These are phyloP conservation scores for Podospora australis DNA, from an alignment of 495 filamentous ascomycete genomes.

Conservation along the genomic window DNA sequence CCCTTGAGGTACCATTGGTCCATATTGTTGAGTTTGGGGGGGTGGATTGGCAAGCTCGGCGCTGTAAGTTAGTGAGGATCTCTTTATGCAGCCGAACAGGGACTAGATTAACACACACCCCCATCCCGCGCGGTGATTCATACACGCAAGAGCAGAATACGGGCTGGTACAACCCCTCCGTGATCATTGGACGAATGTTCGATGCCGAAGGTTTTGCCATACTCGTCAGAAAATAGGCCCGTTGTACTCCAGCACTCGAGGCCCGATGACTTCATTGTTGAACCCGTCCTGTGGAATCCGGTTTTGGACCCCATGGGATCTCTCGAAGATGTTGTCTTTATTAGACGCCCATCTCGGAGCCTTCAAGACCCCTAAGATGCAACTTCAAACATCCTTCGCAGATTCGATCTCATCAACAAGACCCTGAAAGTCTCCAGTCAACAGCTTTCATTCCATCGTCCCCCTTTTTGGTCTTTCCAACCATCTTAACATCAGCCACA, in stretches of 20 bases:
- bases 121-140: not conserved
- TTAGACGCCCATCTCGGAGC: conserved; percentile 9
- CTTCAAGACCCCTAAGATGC: conserved; percentile 4
- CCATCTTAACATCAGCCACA: conserved; percentile 8
- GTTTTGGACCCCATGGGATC: conserved; percentile 13
- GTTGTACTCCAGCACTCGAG: not conserved
- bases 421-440: not conserved
- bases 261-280: conserved; percentile 22
- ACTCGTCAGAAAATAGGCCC: not conserved
- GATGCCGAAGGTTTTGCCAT: not conserved
- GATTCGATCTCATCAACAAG: not conserved
- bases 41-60: not conserved
- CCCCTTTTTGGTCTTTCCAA: not conserved
- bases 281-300: conserved; percentile 10
- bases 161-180: not conserved
- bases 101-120: not conserved
- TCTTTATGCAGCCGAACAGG: conserved; percentile 11
- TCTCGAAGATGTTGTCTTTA: conserved; percentile 12
- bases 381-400: not conserved
- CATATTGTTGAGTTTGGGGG: not conserved
- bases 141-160: not conserved
- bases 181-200: conserved; percentile 4
- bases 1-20: conserved; percentile 4
- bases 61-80: conserved; percentile 3
- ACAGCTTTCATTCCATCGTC: not conserved